phyloP scores from a whole-genome alignment of 768 basidiomycete species.

The Termitomyces sp. region DNA sequence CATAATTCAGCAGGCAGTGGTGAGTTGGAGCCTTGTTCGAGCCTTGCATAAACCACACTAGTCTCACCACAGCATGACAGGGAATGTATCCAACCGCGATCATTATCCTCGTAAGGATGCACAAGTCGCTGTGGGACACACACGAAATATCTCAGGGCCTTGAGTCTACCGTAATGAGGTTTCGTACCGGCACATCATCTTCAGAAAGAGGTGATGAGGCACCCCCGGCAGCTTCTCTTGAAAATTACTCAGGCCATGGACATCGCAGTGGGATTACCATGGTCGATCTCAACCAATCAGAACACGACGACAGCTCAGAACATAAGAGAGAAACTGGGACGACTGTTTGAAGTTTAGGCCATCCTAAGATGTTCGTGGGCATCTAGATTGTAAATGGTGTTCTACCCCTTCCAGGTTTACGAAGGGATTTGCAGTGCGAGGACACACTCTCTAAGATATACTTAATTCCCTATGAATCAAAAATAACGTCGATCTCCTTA shows the following conservation, averaged over 20 bases:
- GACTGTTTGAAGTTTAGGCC: not conserved
- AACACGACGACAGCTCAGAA: not conserved
- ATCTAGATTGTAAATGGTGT: too few species aligned
- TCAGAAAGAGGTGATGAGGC: not conserved
- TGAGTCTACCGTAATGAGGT: not conserved
- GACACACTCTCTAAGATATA: too few species aligned
- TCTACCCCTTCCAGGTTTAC: too few species aligned
- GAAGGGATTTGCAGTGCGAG: too few species aligned
- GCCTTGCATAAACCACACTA: not conserved
- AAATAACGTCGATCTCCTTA: too few species aligned
- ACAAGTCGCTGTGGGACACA: conserved; percentile 22
- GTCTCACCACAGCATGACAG: conserved; percentile 7
- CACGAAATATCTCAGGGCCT: conserved; percentile 12
- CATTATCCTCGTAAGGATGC: conserved; percentile 23
- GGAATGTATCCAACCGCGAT: conserved; percentile 25
- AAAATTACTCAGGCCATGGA: not conserved
- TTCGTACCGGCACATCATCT: not conserved
- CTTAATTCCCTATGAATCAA: too few species aligned
- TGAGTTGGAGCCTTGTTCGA: not conserved
- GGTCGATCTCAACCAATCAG: not conserved
- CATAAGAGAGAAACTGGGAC: not conserved
- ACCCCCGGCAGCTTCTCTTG: not conserved
- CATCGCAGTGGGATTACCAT: not conserved
- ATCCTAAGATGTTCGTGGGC: not conserved
- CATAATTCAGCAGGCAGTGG: conserved; percentile 18